These are phyloP conservation scores for Syzygium syzygioides DNA, from an alignment of 441 rosid genomes.

Conservation along the genomic window DNA sequence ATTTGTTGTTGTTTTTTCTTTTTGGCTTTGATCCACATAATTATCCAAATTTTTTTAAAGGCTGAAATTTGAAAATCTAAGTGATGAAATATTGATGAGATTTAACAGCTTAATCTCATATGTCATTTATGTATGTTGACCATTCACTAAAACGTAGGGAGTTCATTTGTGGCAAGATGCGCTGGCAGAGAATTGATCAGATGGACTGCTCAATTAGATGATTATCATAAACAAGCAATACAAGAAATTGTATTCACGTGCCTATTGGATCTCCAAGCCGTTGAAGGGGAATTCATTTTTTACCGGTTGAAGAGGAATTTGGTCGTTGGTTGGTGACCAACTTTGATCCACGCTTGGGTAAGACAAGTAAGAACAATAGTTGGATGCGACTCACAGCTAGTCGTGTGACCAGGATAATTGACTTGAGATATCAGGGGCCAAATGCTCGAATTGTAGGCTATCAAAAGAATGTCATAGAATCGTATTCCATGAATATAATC, in stretches of 20 bases:
- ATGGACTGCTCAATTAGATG: background rate
- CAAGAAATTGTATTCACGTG: too few relatives aligned
- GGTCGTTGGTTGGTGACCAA: too few relatives aligned
- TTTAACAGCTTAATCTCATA: background rate
- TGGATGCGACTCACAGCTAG: too few relatives aligned
- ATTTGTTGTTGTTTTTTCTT: background rate
- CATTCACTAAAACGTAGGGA: background rate
- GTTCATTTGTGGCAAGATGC: background rate
- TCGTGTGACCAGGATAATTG: too few relatives aligned
- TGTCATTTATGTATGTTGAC: background rate
- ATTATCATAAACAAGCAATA: background rate
- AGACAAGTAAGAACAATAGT: too few relatives aligned
- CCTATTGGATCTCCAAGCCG: too few relatives aligned
- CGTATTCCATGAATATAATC: fast-evolving
- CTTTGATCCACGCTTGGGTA: too few relatives aligned
- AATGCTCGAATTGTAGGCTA: background rate
- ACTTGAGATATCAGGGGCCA: too few relatives aligned
- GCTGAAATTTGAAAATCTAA: background rate
- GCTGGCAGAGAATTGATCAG: background rate
- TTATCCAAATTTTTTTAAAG: background rate
- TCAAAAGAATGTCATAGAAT: background rate
- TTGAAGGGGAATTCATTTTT: too few relatives aligned
- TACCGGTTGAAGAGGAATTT: too few relatives aligned
- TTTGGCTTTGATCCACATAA: background rate
- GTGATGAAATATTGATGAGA: background rate